Conservation (phyloP, 805 yeast genomes). For the Candida railenensis region DNA sequence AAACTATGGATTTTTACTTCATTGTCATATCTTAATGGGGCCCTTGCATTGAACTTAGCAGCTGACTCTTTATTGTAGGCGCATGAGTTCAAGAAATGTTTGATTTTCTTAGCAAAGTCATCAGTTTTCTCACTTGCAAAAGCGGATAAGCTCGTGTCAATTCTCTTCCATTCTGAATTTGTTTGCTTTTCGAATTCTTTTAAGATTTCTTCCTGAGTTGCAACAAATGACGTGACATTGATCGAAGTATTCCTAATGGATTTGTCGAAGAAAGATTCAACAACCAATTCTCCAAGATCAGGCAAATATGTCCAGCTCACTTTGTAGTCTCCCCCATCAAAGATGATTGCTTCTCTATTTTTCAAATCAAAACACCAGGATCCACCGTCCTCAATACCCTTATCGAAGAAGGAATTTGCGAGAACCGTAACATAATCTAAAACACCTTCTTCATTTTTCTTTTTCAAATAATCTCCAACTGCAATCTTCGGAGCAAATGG, state of each 20-base stretch:
- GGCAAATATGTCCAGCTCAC: not conserved
- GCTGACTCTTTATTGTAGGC: not conserved
- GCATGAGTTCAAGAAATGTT: not conserved
- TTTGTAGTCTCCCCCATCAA: not conserved
- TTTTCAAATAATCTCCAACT: not conserved
- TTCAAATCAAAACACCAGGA: conserved; percentile 1
- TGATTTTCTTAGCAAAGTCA: not conserved
- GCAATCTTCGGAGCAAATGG: not conserved
- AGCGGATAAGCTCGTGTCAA: not conserved
- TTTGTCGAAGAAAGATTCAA: not conserved
- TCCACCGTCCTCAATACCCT: not conserved
- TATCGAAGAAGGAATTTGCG: not conserved
- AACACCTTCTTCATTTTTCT: not conserved
- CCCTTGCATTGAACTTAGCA: not conserved
- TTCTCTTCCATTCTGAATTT: not conserved
- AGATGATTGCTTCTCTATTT: not conserved
- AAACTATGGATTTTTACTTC: not conserved
- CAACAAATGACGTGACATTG: not conserved
- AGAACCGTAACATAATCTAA: conserved; percentile 1
- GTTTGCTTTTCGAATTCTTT: conserved; percentile 1
- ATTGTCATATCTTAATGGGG: not conserved
- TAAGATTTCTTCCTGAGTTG: not conserved
- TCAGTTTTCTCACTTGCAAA: not conserved
- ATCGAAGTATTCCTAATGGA: not conserved
- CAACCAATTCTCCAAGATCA: not conserved